Evolutionary conservation across 345 rosid genomes (phyloP), one percentile per base, ranked within the genome.

Genomic region (Corchorus olitorius): DNA sequence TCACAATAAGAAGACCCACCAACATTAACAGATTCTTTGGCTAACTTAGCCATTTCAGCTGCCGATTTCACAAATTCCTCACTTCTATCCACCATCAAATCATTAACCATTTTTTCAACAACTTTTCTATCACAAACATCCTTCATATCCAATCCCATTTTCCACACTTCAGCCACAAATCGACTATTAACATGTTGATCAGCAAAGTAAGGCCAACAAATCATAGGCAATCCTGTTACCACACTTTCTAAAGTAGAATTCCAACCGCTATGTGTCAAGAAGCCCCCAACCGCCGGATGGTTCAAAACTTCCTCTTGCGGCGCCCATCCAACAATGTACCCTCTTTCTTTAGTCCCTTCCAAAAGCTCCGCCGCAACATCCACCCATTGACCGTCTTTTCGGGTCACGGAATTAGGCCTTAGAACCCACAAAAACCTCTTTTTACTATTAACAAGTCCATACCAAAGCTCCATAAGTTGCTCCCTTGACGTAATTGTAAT

Each of bases 211-310:
- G 97, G 94, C 90, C 90, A 91, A 27, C 97, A 88, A 34, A 92
- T 80, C 97, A 92, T 91, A 0, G 97, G 97, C 65, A 89, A 89
- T 0, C 94, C 91, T 0, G 83, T 85, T 0, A 77, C 81, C 0
- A 89, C 62, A 75, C 93, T 88, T 78, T 94, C 98, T 76, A 92
- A 12, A 0, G 92, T 92, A 1, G 97, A 94, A 84, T 94, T 94
- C 97, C 97, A 90, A 8, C 97, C 93, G 52, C 86, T 83, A 41
- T 91, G 97, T 0, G 97, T 91, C 54, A 90, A 72, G 56, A 94
- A 91, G 20, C 89, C 93, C 6, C 89, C 92, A 0, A 86, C 46
- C 0, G 98, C 87, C 6, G 34, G 50, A 78, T 92, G 97, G 6
- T 81, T 81, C 75, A 87, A 66, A 17, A 84, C 87, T 6, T 81